Conservation (phyloP, 176 grass and related monocot genomes). For the Avena sativa region DNA sequence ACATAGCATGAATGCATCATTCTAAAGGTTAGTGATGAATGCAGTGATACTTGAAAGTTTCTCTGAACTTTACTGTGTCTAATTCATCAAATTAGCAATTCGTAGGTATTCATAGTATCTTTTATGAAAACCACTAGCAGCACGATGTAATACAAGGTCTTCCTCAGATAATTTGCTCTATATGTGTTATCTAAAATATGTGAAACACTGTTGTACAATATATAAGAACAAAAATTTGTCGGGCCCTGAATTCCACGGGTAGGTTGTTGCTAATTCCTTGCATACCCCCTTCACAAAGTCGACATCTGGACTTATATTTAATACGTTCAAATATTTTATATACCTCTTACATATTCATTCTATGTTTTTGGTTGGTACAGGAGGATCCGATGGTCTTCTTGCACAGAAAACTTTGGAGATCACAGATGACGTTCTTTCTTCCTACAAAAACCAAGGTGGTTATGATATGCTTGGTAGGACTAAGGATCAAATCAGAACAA, state of each 20-base stretch:
- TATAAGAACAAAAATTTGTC: not conserved
- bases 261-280: not conserved
- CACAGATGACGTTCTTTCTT: constrained; percentile 87
- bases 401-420: constrained; percentile 95
- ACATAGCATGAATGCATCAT: not conserved
- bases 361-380: constrained; percentile 55
- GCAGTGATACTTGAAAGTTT: constrained; percentile 1
- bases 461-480: constrained; percentile 99
- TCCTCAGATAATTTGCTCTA: not conserved
- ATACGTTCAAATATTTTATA: constrained; percentile 13
- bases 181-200: not conserved
- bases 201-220: not conserved
- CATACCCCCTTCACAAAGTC: not conserved
- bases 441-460: constrained; percentile 99
- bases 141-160: not conserved
- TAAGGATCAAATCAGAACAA: constrained; percentile 97
- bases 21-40: not conserved
- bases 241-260: not conserved
- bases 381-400: constrained; percentile 90
- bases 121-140: constrained; percentile 21
- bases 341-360: not conserved
- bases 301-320: not conserved
- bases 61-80: not conserved
- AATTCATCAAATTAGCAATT: constrained; percentile 28
- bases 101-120: not conserved